These are phyloP conservation scores for Kodamaea fungicola DNA, from an alignment of 1,139 yeast species.

Conservation along the genomic window DNA sequence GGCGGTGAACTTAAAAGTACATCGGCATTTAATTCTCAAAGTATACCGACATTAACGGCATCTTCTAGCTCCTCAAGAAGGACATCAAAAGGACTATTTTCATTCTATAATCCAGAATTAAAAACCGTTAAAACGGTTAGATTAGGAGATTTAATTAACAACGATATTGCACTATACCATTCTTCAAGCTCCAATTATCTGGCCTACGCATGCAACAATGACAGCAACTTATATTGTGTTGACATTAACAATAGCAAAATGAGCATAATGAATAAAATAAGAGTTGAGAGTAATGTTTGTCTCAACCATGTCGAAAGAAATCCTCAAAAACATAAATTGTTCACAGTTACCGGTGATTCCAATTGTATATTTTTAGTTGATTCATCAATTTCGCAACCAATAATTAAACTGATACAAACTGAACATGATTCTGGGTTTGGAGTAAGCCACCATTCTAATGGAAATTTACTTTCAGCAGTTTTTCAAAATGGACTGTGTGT, in stretches of 20 bases:
- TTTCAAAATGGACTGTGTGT: constrained; percentile 83
- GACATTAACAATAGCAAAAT: constrained; percentile 43
- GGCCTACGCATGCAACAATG: constrained; percentile 79
- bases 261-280: constrained; percentile 22
- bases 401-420: constrained; percentile 40
- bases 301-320: constrained; percentile 37
- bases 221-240: constrained; percentile 63
- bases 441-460: constrained; percentile 71
- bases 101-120: constrained; percentile 50
- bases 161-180: constrained; percentile 63
- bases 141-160: constrained; percentile 79
- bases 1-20: constrained; percentile 60
- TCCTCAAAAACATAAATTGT: constrained; percentile 26
- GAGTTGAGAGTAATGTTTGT: constrained; percentile 39
- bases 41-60: constrained; percentile 14
- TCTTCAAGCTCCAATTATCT: constrained; percentile 38
- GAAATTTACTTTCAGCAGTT: constrained; percentile 69
- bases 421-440: constrained; percentile 80
- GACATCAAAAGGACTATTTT: constrained; percentile 56
- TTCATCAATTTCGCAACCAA: constrained; percentile 21
- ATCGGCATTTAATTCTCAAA: constrained; percentile 10
- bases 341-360: constrained; percentile 44
- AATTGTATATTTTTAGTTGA: constrained; percentile 37
- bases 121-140: constrained; percentile 48
- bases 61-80: constrained; percentile 15